These are phyloP conservation scores for Senecio squalidus DNA, from an alignment of 140 eudicot species.

Conservation along the genomic window DNA sequence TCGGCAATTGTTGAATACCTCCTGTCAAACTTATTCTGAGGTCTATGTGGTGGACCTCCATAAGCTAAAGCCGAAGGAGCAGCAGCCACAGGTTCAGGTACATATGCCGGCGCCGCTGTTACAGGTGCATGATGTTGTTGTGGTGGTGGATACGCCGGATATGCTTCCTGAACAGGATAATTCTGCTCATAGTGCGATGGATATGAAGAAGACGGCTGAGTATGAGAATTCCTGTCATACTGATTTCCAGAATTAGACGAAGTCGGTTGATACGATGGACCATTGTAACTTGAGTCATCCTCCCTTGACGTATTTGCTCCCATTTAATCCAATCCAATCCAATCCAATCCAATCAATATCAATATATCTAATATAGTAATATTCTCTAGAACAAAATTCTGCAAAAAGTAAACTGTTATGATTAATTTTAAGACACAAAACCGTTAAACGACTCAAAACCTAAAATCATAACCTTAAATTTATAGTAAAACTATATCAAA, in stretches of 20 bases:
- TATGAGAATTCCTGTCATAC: conserved; percentile 14
- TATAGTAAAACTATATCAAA: neutral
- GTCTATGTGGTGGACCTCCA: conserved; percentile 32
- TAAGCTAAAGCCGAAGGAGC: conserved; percentile 27
- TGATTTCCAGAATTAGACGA: conserved; percentile 48
- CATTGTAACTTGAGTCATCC: conserved; percentile 35
- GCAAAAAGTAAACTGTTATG: conserved; percentile 9
- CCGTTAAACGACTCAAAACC: neutral
- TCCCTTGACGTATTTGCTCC: conserved; percentile 67
- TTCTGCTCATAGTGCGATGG: conserved; percentile 26
- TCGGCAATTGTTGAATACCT: conserved; percentile 85
- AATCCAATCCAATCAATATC: neutral
- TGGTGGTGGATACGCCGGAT: conserved; percentile 42
- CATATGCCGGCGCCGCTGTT: neutral
- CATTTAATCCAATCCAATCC: conserved; percentile 29
- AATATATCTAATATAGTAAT: neutral
- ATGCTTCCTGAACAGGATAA: conserved; percentile 52
- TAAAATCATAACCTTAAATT: neutral
- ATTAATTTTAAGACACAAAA: conserved; percentile 8
- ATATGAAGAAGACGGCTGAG: neutral
- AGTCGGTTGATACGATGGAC: conserved; percentile 34
- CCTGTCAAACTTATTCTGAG: conserved; percentile 66
- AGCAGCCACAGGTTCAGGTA: conserved; percentile 14
- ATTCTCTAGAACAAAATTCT: conserved; percentile 10
- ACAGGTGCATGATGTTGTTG: conserved; percentile 23